Evolutionary conservation across 768 basidiomycete genomes (phyloP), one percentile per base, ranked within the genome.

Genomic region (Boletus rex-veris): DNA sequence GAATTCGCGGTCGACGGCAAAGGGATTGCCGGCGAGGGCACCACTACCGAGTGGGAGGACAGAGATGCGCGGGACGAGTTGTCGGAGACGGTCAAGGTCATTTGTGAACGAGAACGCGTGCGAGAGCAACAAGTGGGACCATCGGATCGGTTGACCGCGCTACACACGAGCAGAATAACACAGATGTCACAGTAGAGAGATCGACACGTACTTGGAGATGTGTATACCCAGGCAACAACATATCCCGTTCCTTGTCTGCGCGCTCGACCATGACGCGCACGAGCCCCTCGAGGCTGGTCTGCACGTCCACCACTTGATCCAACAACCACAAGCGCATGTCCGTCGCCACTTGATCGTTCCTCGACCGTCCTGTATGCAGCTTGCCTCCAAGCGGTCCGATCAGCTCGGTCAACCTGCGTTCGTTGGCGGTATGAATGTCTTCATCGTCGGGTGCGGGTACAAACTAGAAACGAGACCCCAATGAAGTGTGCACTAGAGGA

Each of bases 341-440:
- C 1, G 97, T 99, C 4, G 96, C 94, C 57, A 98, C 96, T 70
- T 99, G 97, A 68, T 99, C 97, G 71, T 99, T 99, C 50, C 97
- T 82, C 47, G 93, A 96, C 55, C 97, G 84, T 28, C 97, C 97
- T 0, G 97, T 99, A 68, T 99, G 97, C 40, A 99, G 78, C 72
- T 98, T 99, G 4, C 97, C 97, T 6, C 92, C 94, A 15, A 92
- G 81, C 14, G 90, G 77, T 0, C 97, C 97, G 50, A 98, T 92
- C 49, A 99, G 73, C 74, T 99, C 96, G 58, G 86, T 90, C 60
- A 99, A 72, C 39, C 97, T 83, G 44, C 97, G 85, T 69, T 99
- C 97, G 65, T 98, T 99, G 50, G 97, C 97, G 12, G 97, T 99
- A 70, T 98, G 96, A 55, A 99, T 98, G 66, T 99, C 97, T 65